Conservation (phyloP, 805 yeast species). For the Candida lessepsii region DNA sequence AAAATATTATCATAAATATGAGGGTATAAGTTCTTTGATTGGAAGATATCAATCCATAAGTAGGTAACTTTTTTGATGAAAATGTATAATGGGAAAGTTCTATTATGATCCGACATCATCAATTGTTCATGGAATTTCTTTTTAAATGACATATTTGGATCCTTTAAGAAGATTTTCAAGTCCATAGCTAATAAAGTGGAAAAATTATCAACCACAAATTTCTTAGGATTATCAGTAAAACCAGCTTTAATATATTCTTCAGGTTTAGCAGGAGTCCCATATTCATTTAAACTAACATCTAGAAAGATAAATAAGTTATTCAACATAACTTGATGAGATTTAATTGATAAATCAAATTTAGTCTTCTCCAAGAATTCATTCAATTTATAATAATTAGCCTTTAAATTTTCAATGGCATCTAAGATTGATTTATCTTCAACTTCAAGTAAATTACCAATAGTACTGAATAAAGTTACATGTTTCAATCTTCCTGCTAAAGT, state of each 20-base stretch:
- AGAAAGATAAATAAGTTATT: slow-evolving; percentile 38
- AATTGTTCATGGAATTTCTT: slow-evolving; percentile 63
- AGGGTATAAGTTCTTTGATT: slow-evolving; percentile 30
- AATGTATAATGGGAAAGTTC: slow-evolving; percentile 50
- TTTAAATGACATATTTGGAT: slow-evolving; percentile 58
- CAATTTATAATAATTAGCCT: slow-evolving; percentile 32
- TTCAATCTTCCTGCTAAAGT: slow-evolving; percentile 47
- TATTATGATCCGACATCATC: slow-evolving; percentile 53
- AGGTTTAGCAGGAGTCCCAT: slow-evolving; percentile 40
- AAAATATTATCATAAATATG: slow-evolving; percentile 40
- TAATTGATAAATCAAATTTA: slow-evolving; percentile 36
- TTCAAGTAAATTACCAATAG: slow-evolving; percentile 40
- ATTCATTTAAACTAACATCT: slow-evolving; percentile 41
- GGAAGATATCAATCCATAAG: slow-evolving; percentile 36
- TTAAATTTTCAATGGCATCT: slow-evolving; percentile 31
- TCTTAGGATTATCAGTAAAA: slow-evolving; percentile 42
- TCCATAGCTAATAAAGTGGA: slow-evolving; percentile 53
- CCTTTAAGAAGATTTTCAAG: slow-evolving; percentile 52
- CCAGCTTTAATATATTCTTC: slow-evolving; percentile 49
- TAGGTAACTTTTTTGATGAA: slow-evolving; percentile 36
- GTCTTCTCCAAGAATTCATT: slow-evolving; percentile 36
- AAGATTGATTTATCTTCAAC: slow-evolving; percentile 34
- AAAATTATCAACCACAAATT: slow-evolving; percentile 44
- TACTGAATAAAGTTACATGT: slow-evolving; percentile 45
- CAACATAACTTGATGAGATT: slow-evolving; percentile 41